Evolutionary conservation across 2,329 filamentous ascomycete species (phyloP), one percentile per base, ranked within the genome.

Genomic region (Uncinocarpus reesii): DNA sequence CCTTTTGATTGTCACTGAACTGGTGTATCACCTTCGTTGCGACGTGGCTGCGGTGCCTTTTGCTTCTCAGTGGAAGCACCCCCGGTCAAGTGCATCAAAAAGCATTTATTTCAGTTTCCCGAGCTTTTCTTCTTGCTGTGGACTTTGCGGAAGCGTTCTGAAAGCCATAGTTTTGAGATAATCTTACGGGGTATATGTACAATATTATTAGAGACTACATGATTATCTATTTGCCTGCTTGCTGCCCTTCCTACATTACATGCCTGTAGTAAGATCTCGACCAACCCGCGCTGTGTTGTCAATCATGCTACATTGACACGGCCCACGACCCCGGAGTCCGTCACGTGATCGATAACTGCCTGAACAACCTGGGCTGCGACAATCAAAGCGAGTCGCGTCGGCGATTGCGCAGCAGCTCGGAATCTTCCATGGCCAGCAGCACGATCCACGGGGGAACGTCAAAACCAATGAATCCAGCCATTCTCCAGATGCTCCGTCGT

Each of bases 401-500:
- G n/a, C n/a, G n/a, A n/a, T n/a, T n/a, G n/a, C n/a, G n/a, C n/a
- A n/a, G n/a, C n/a, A n/a, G n/a, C n/a, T n/a, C n/a, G n/a, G n/a
- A n/a, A n/a, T n/a, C n/a, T n/a, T n/a, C n/a, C n/a, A n/a, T n/a
- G n/a, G n/a, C n/a, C n/a, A n/a, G n/a, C n/a, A n/a, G n/a, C n/a
- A n/a, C n/a, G n/a, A n/a, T n/a, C n/a, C n/a, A n/a, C n/a, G n/a
- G n/a, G n/a, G n/a, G n/a, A 34, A 11, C n/a, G 23, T 7, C n/a
- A 43, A 34, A 15, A 31, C 18, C 11, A n/a, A 43, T 26, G 41
- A 7, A 16, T 10, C 15, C 34, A 36, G 29, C 21, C 23, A 15
- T 41, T 13, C 42, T 28, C 48, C 48, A 47, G 29, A 47, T 50
- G 48, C 34, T 50, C 37, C 20, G 23, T 31, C 23, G 42, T 38